Percentiles rank a stretch among this genome's conserved stretches.
phyloP scores from a whole-genome alignment of 2,329 filamentous ascomycete species.

The Colletotrichum siamense region DNA sequence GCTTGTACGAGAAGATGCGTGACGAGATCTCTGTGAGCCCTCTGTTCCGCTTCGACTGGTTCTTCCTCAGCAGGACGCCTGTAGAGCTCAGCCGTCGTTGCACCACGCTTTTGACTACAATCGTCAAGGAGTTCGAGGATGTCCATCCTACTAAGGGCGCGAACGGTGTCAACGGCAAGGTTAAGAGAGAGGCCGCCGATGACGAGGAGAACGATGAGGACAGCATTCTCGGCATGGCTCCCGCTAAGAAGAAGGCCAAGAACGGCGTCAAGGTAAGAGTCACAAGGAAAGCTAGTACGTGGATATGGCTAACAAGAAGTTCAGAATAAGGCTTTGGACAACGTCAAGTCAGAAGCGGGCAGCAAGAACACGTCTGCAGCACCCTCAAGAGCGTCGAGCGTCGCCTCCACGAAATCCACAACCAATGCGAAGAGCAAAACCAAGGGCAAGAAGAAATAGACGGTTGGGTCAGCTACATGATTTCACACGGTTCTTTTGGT shows the following conservation, averaged over 20 bases:
- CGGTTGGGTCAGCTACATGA: not conserved
- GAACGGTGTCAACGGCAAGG: constrained; percentile 70
- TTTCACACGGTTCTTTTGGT: not conserved
- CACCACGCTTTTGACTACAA: constrained; percentile 91
- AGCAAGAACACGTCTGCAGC: constrained; percentile 79
- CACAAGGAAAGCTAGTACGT: constrained; percentile 21
- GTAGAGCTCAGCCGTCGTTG: constrained; percentile 92
- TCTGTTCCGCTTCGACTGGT: constrained; percentile 98
- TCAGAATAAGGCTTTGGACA: constrained; percentile 93
- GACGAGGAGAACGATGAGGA: constrained; percentile 88
- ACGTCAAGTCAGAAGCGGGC: constrained; percentile 73
- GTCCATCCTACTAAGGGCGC: constrained; percentile 53
- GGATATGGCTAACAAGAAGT: not conserved
- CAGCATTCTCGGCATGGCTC: constrained; percentile 77
- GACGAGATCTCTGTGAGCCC: constrained; percentile 95
- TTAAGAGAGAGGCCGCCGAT: constrained; percentile 74
- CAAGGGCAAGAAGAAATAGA: constrained; percentile 59
- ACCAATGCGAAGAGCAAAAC: constrained; percentile 43
- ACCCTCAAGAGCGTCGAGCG: constrained; percentile 86
- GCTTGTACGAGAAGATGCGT: constrained; percentile 91
- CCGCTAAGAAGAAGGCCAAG: constrained; percentile 95
- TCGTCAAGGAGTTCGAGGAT: constrained; percentile 92
- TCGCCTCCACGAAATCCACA: constrained; percentile 74
- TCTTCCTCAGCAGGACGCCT: constrained; percentile 93
- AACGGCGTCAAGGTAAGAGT: constrained; percentile 82